Base-by-base conservation (phyloP, 148 eudicot species). In the Silene uniflora region DNA sequence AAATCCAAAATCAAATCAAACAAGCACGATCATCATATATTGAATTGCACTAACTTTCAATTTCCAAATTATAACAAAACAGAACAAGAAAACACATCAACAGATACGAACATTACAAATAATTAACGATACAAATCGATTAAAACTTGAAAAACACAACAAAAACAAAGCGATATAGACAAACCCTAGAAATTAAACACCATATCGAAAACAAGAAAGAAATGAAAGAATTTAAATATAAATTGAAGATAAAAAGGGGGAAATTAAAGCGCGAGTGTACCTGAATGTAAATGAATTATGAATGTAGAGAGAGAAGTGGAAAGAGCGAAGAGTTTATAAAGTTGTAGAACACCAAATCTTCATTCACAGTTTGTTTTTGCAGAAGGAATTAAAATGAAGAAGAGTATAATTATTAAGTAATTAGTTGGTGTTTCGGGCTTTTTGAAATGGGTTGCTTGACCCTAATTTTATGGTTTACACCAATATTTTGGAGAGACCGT, bases 121-220 rank as follows among this genome's bases (percentile, higher is more conserved):
- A 61, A 61, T 61, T 61, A 1, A 1, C 64, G 19, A 61, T 22
- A 61, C 64, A 1, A 22, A 21, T 11, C 23, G 5, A 61, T 18
- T 23, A 8, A 61, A 61, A 61, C 27, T 39, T 39, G 9, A 39
- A 39, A 39, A 39, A 6, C 44, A 39, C 0, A 39, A 39, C 44
- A 39, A 22, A 3, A 23, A 4, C 9, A 19, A 23, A 69, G 13
- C 55, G 55, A 49, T 12, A 10, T 49, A 4, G 16, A 64, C 44
- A 67, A 73, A 73, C 69, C 81, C 73, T 73, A 79, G 49, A 67
- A 79, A 59, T 42, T 13, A 49, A 52, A 18, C 6, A 39, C 44
- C 9, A 9, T 39, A 0, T 6, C 10, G 9, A 39, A 39, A 39
- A 6, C 0, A 39, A 2, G 44, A 39, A 9, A 39, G 44, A 44